These are phyloP conservation scores for Mycena metata DNA, from an alignment of 768 basidiomycete species.

Conservation along the genomic window DNA sequence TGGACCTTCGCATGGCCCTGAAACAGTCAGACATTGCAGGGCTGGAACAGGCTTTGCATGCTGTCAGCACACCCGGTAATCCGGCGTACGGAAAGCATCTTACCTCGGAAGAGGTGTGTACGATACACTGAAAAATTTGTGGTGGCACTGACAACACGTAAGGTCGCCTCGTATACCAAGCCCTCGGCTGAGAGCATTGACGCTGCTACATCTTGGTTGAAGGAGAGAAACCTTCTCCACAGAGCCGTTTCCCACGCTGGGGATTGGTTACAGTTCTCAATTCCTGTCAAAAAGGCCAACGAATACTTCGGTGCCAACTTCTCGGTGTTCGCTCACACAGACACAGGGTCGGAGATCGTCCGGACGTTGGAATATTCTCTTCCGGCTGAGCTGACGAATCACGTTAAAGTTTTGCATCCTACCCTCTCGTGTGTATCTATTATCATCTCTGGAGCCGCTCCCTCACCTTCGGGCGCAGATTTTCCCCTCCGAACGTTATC, in stretches of 20 bases:
- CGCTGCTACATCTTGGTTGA: constrained; percentile 41
- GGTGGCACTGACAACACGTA: constrained; percentile 5
- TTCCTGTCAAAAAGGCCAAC: constrained; percentile 43
- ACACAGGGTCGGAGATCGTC: constrained; percentile 34
- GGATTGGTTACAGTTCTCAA: constrained; percentile 41
- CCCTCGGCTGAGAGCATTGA: constrained; percentile 9
- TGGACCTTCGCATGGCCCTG: constrained; percentile 51
- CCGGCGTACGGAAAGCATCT: constrained; percentile 46
- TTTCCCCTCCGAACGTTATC: constrained; percentile 18
- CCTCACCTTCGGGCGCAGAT: constrained; percentile 25
- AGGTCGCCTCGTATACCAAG: constrained; percentile 16
- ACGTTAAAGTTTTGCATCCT: constrained; percentile 44
- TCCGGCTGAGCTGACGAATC: constrained; percentile 38
- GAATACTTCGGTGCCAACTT: constrained; percentile 42
- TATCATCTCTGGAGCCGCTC: no score
- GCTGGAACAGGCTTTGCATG: constrained; percentile 47
- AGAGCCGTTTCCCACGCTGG: constrained; percentile 34
- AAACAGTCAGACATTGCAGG: constrained; percentile 44
- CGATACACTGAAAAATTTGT: not conserved
- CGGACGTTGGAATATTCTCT: constrained; percentile 44
- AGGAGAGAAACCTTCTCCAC: constrained; percentile 35
- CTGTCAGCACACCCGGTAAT: constrained; percentile 48
- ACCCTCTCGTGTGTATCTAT: no score
- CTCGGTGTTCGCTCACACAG: constrained; percentile 37
- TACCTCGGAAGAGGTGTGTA: constrained; percentile 46